Conservation (phyloP, 75 land plant species). For the Larix kaempferi region DNA sequence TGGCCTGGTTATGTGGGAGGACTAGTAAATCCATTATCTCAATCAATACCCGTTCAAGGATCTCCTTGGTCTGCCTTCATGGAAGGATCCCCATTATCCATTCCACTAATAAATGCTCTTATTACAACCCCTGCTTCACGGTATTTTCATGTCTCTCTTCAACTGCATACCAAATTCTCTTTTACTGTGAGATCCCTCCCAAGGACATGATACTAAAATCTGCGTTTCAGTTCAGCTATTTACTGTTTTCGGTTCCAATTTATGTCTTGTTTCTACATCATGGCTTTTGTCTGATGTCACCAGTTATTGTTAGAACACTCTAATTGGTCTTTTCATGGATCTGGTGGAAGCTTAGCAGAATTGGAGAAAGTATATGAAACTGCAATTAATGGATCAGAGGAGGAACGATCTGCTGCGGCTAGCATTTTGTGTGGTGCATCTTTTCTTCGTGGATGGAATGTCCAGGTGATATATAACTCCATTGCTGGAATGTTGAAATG, state of each 20-base stretch:
- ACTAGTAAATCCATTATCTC: constrained; percentile 44
- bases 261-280: not conserved
- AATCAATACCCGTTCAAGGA: constrained; percentile 36
- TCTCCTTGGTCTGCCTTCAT: constrained; percentile 78
- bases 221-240: too few species aligned
- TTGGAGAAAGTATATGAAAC: constrained; percentile 77
- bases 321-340: constrained; percentile 15
- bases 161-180: constrained; percentile 1
- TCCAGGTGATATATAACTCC: constrained; percentile 56
- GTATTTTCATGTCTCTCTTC: constrained; percentile 27
- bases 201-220: not conserved
- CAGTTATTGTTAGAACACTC: constrained; percentile 9
- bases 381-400: constrained; percentile 71
- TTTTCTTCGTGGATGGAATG: constrained; percentile 79
- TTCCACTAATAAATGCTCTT: constrained; percentile 56
- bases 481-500: too few species aligned
- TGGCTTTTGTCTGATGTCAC: not conserved
- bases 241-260: not conserved
- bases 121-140: constrained; percentile 81
- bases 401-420: constrained; percentile 83
- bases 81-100: constrained; percentile 71
- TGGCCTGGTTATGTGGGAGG: constrained; percentile 79
- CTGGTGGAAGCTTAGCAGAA: constrained; percentile 86
- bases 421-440: constrained; percentile 90
- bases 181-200: not conserved